phyloP scores from a whole-genome alignment of 1,284 basidiomycete species.

The Fereydounia khargensis region DNA sequence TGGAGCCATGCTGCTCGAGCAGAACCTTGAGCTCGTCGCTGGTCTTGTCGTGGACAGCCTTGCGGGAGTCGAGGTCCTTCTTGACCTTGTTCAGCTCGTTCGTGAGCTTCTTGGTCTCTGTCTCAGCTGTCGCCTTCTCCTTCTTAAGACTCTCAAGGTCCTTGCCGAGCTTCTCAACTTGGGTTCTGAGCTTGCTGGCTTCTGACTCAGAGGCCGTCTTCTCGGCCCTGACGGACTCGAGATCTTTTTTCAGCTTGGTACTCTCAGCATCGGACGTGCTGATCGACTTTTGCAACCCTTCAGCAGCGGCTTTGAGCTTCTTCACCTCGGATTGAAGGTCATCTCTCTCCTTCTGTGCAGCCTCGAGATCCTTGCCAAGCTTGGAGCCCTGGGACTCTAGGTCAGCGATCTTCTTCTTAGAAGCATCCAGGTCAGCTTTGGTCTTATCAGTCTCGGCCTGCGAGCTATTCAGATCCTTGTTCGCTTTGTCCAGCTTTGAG shows the following conservation, averaged over 20 bases:
- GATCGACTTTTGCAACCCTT: too few relatives aligned
- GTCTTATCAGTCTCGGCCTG: conserved; percentile 3
- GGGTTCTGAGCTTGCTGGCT: conserved; percentile 2
- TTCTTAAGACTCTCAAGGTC: neutral
- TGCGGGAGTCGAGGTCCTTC: neutral
- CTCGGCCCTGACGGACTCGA: conserved; percentile 2
- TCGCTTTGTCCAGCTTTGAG: conserved; percentile 3
- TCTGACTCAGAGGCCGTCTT: conserved; percentile 3
- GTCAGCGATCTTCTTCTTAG: neutral
- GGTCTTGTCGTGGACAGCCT: too few relatives aligned
- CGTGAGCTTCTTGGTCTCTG: too few relatives aligned
- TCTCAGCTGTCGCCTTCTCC: too few relatives aligned
- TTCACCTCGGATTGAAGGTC: conserved; percentile 2
- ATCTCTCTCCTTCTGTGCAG: conserved; percentile 6
- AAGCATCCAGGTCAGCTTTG: conserved; percentile 5
- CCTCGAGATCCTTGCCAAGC: conserved; percentile 11
- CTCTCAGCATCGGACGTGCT: conserved; percentile 3
- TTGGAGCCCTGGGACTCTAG: conserved; percentile 3
- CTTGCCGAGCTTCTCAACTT: conserved; percentile 7
- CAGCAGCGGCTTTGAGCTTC: conserved; percentile 6
- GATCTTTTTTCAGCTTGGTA: conserved; percentile 3
- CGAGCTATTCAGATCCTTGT: conserved; percentile 8
- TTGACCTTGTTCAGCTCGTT: too few relatives aligned
- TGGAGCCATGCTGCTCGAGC: neutral
- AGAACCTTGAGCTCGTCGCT: neutral